phyloP scores from a whole-genome alignment of 1,284 basidiomycete species.

The Erythrobasidium hasegawianum region DNA sequence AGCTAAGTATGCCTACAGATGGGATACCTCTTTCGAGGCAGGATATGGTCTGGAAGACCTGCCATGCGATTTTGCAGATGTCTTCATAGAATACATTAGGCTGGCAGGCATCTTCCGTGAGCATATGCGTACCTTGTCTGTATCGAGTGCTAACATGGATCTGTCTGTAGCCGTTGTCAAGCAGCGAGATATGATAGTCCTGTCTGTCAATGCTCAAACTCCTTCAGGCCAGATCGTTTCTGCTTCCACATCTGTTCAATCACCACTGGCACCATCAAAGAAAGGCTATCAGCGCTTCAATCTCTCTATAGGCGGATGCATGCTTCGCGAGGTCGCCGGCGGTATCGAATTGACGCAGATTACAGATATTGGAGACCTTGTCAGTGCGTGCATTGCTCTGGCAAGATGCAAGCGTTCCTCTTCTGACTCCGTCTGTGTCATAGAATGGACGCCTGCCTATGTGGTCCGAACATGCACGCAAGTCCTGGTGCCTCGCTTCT shows the following conservation, averaged over 20 bases:
- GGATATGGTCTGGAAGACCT: background rate
- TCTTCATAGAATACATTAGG: background rate
- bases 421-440: no score
- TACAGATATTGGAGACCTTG: background rate
- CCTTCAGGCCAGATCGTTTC: background rate
- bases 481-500: slow-evolving; percentile 2
- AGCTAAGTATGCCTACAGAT: background rate
- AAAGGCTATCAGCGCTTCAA: background rate
- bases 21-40: background rate
- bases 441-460: background rate
- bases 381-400: background rate
- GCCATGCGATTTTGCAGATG: background rate
- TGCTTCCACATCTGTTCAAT: background rate
- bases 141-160: background rate
- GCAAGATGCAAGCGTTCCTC: no score
- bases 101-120: background rate
- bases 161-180: background rate
- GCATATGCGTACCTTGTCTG: background rate
- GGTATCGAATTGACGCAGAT: background rate
- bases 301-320: background rate
- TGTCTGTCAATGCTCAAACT: background rate
- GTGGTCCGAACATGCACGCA: background rate
- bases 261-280: background rate
- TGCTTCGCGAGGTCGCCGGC: background rate
- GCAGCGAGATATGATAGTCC: background rate